A percentile compares a stretch with the other conserved stretches of the same genome.
Conservation (phyloP, 2,329 filamentous ascomycete species). For the Fusarium staphyleae region DNA sequence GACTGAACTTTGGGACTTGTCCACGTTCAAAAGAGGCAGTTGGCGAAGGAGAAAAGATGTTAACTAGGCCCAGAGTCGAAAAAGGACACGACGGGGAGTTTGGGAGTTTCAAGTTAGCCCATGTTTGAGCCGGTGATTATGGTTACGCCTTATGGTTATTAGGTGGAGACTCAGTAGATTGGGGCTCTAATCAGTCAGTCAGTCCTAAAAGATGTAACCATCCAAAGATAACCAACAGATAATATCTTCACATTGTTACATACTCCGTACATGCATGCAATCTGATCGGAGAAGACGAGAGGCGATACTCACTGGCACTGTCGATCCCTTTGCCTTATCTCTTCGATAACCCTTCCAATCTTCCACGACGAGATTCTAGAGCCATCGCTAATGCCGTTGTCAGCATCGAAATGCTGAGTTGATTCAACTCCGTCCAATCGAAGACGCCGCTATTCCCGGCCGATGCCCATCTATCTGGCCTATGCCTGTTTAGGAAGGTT, state of each 20-base stretch:
- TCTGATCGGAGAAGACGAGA: not conserved
- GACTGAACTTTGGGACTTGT: slow-evolving; percentile 10
- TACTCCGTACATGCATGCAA: no score
- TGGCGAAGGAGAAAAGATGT: not conserved
- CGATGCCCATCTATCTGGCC: not conserved
- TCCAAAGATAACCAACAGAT: not conserved
- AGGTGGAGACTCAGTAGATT: slow-evolving; percentile 13
- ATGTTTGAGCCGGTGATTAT: not conserved
- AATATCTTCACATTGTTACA: no score
- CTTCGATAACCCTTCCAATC: no score
- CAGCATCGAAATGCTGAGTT: not conserved
- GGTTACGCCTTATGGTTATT: slow-evolving; percentile 11
- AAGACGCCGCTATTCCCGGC: slow-evolving; percentile 13
- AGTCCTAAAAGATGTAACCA: not conserved
- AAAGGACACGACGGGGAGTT: not conserved
- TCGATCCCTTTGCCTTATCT: not conserved
- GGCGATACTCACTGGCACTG: not conserved
- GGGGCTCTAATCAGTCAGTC: not conserved
- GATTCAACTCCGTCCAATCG: not conserved
- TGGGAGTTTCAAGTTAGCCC: not conserved
- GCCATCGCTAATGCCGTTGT: not conserved
- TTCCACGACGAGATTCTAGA: no score
- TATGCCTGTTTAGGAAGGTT: slow-evolving; percentile 31
- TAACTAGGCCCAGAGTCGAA: not conserved
- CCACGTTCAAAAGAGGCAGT: slow-evolving; percentile 16